Percentiles rank a stretch among this genome's conserved stretches.
phyloP scores from a whole-genome alignment of 106 monocot genomes.

The Allium cepa region DNA sequence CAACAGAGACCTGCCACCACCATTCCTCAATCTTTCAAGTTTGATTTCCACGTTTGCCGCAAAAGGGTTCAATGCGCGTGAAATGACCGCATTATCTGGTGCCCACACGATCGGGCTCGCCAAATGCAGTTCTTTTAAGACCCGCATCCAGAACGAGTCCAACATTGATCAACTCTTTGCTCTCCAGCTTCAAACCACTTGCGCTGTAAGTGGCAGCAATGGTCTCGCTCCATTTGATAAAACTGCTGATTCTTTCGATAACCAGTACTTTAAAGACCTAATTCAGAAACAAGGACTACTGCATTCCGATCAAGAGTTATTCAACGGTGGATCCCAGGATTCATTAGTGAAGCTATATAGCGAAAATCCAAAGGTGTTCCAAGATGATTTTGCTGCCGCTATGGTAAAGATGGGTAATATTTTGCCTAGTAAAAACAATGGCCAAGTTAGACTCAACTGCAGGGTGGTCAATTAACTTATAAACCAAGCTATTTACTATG shows the following conservation, averaged over 20 bases:
- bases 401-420: slow-evolving; percentile 14
- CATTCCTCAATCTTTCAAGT: slow-evolving; percentile 1
- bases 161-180: slow-evolving; percentile 15
- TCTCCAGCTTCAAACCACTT: background rate
- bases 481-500: too few species aligned
- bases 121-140: slow-evolving; percentile 11
- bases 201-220: background rate
- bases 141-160: slow-evolving; percentile 28
- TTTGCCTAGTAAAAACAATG: slow-evolving; percentile 2
- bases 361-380: slow-evolving; percentile 1
- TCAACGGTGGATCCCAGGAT: slow-evolving; percentile 12
- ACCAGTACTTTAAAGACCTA: slow-evolving; percentile 14
- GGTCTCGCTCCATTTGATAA: slow-evolving; percentile 17
- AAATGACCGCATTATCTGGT: slow-evolving; percentile 40
- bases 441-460: slow-evolving; percentile 10
- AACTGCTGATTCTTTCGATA: slow-evolving; percentile 5
- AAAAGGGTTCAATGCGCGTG: slow-evolving; percentile 25
- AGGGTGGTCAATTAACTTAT: slow-evolving; percentile 5
- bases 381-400: background rate
- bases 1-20: slow-evolving; percentile 15
- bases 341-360: slow-evolving; percentile 7
- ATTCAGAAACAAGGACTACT: slow-evolving; percentile 4
- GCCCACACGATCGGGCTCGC: slow-evolving; percentile 35
- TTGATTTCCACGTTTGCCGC: slow-evolving; percentile 21
- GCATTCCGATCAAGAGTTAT: slow-evolving; percentile 18